Conservation (phyloP, 129 eudicot species). For the Solidago caesia region DNA sequence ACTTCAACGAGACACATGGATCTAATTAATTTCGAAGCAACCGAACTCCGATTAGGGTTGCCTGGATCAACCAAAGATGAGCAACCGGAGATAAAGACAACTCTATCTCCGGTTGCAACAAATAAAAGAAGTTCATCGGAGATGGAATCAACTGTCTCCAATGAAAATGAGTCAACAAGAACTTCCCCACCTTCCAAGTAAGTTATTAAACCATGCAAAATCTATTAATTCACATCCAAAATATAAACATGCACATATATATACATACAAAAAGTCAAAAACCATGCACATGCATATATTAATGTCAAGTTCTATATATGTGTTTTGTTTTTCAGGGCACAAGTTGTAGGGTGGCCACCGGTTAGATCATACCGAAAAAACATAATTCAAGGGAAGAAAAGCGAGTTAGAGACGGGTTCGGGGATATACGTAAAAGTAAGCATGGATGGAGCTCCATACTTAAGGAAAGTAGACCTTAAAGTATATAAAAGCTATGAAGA, state of each 20-base stretch:
- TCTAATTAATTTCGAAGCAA: conserved; percentile 55
- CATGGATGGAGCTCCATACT: conserved; percentile 92
- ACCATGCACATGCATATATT: conserved; percentile 1
- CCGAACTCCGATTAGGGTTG: conserved; percentile 61
- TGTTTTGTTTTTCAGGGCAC: conserved; percentile 51
- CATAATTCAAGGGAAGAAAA: conserved; percentile 42
- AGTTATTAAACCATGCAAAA: conserved; percentile 33
- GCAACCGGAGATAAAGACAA: conserved; percentile 29
- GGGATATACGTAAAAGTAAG: conserved; percentile 78
- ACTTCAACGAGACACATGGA: conserved; percentile 29
- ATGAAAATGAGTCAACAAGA: conserved; percentile 35
- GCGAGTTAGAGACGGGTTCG: conserved; percentile 27
- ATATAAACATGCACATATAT: neutral
- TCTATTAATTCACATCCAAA: neutral
- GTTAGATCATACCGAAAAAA: conserved; percentile 74
- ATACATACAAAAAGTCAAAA: neutral
- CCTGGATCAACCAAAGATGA: conserved; percentile 53
- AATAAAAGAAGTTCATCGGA: conserved; percentile 65
- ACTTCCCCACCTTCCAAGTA: conserved; percentile 63
- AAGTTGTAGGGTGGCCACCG: conserved; percentile 96
- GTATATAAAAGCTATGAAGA: conserved; percentile 63
- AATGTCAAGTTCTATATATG: neutral
- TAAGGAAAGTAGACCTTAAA: conserved; percentile 76
- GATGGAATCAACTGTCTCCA: conserved; percentile 37
- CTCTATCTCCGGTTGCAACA: conserved; percentile 17